phyloP scores from a whole-genome alignment of 1,284 basidiomycete species.

The Fomitopsis betulina region DNA sequence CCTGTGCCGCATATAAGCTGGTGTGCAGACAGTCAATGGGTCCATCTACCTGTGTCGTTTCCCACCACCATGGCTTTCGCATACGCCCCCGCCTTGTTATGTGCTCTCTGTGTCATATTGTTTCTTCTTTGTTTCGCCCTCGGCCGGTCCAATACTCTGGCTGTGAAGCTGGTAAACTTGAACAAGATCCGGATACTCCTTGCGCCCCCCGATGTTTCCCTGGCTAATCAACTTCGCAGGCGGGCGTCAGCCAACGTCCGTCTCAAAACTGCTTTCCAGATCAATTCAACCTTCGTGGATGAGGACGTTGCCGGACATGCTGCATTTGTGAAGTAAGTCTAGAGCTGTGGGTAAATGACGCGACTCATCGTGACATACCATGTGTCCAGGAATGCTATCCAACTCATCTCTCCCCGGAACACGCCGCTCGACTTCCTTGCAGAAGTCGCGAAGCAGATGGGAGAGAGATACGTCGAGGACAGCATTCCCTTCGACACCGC shows the following conservation, averaged over 20 bases:
- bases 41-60: too few relatives aligned
- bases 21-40: too few relatives aligned
- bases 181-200: neutral
- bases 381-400: conserved; percentile 13
- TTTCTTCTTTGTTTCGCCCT: neutral
- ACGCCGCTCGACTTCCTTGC: conserved; percentile 30
- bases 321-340: conserved; percentile 23
- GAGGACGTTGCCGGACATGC: conserved; percentile 25
- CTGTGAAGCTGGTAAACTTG: neutral
- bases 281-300: conserved; percentile 39
- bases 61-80: too few relatives aligned
- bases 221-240: conserved; percentile 21
- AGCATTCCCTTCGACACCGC: conserved; percentile 31
- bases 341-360: neutral
- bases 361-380: too few relatives aligned
- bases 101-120: neutral
- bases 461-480: conserved; percentile 17
- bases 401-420: conserved; percentile 23
- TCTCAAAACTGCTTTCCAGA: conserved; percentile 35
- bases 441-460: conserved; percentile 25
- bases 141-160: neutral
- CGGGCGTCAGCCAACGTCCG: conserved; percentile 41
- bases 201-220: neutral
- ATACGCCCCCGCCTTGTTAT: neutral
- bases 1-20: too few relatives aligned